Evolutionary conservation across 192 early-diverging fungal species (phyloP), one percentile per base, ranked within the genome.

Genomic region (Backusella australiensis): DNA sequence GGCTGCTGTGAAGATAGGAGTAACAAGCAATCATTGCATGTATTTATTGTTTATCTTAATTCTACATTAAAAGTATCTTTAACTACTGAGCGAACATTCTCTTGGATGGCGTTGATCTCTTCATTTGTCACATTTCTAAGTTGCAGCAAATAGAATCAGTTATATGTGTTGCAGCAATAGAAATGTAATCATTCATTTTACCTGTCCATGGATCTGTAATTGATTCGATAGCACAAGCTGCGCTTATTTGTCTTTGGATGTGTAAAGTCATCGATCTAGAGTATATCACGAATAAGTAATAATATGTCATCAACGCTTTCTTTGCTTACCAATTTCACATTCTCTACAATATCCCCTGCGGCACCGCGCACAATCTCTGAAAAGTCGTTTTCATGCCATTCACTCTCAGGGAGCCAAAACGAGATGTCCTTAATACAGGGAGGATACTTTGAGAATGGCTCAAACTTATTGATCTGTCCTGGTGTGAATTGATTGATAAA

Each of bases 141-240:
- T 38, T 23, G 23, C 11, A 42, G 23, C 1, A 29, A 29, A 15
- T 32, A 29, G 34, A 23, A 29, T 65, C 26, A 75, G 8, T 21
- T 8, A 56, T 23, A 56, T 32, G 32, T 32, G 32, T 9, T 56
- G 19, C 35, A 32, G n/a, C 7, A 6, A 26, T 29, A 74, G 6
- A 72, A 69, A n/a, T 67, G 59, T 59, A 32, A n/a, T 19, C 41
- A 65, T 8, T 32, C 32, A 23, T 12, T 70, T 59, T 85, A 90
- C 91, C 92, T 90, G 81, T 99, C 97, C 97, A 99, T 99, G 6
- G 96, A 96, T 66, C 96, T 84, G 77, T 98, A 99, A 80, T 91
- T 93, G 77, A 99, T 97, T 59, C 96, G 88, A 85, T 94, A 99
- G 81, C 96, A 99, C 32, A 90, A 85, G 74, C 95, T 96, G 34